Conservation (phyloP, 495 filamentous ascomycete species). For the Hyaloscypha bicolor region DNA sequence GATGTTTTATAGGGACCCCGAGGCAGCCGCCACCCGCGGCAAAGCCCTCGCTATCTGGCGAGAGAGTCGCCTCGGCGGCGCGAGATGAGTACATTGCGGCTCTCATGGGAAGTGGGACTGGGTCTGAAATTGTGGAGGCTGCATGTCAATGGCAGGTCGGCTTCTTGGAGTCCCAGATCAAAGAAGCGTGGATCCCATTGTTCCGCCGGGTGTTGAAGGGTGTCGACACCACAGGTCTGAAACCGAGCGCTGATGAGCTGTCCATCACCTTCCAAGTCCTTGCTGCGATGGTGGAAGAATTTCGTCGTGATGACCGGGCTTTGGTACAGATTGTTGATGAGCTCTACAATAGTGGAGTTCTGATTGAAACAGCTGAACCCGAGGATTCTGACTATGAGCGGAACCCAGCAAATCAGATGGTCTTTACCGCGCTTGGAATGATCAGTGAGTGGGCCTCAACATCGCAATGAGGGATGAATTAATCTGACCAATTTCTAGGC, state of each 20-base stretch:
- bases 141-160: constrained; percentile 7
- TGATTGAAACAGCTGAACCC: constrained; percentile 10
- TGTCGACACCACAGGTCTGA: neutral
- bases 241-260: constrained; percentile 2
- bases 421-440: constrained; percentile 16
- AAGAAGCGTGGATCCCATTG: constrained; percentile 11
- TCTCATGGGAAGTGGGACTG: neutral
- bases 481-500: neutral
- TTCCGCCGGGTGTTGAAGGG: constrained; percentile 15
- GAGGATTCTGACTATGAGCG: constrained; percentile 12
- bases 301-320: constrained; percentile 11
- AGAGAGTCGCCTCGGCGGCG: neutral
- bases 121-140: constrained; percentile 3
- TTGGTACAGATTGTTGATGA: constrained; percentile 18
- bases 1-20: constrained; percentile 4
- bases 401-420: constrained; percentile 10
- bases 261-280: constrained; percentile 11
- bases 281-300: neutral
- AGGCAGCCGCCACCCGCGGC: neutral
- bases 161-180: constrained; percentile 16
- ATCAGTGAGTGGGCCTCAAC: constrained; percentile 12
- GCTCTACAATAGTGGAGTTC: constrained; percentile 10
- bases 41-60: neutral
- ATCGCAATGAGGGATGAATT: neutral
- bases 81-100: neutral